phyloP scores from a whole-genome alignment of 208 protist species.

The Tritrichomonas foetus region DNA sequence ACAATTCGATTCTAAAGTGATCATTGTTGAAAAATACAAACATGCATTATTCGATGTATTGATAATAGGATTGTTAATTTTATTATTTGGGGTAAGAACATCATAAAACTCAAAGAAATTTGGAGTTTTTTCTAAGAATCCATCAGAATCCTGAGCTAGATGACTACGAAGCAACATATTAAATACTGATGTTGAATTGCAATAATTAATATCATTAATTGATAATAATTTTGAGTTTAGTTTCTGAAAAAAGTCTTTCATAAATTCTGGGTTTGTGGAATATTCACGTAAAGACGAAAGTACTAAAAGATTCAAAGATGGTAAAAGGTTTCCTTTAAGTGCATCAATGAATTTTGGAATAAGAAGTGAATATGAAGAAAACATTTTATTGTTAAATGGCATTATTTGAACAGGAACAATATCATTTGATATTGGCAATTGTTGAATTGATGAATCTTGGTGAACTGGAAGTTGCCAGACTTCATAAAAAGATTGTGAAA shows the following conservation, averaged over 20 bases:
- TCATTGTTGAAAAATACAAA: too few relatives aligned
- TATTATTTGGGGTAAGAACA: too few relatives aligned
- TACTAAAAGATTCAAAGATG: background rate
- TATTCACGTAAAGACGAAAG: background rate
- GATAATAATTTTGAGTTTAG: background rate
- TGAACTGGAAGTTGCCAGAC: background rate
- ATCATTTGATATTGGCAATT: background rate
- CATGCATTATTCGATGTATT: too few relatives aligned
- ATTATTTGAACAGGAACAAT: background rate
- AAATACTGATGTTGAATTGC: background rate
- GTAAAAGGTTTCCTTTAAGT: background rate
- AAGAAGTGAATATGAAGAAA: background rate
- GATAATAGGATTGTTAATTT: too few relatives aligned
- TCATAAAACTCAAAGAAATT: too few relatives aligned
- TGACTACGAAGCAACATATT: too few relatives aligned
- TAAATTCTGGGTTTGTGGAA: background rate
- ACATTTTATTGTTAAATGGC: background rate
- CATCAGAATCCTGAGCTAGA: too few relatives aligned
- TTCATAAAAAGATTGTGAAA: background rate
- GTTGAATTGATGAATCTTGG: background rate
- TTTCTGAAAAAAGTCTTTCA: background rate
- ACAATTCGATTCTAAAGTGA: too few relatives aligned
- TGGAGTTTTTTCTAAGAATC: too few relatives aligned
- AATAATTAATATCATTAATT: background rate
- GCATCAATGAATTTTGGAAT: background rate